Percentiles rank a stretch among this genome's conserved stretches.
Evolutionary conservation across 2,329 filamentous ascomycete genomes (phyloP).

Genomic region (Tolypocladium nubicola): DNA sequence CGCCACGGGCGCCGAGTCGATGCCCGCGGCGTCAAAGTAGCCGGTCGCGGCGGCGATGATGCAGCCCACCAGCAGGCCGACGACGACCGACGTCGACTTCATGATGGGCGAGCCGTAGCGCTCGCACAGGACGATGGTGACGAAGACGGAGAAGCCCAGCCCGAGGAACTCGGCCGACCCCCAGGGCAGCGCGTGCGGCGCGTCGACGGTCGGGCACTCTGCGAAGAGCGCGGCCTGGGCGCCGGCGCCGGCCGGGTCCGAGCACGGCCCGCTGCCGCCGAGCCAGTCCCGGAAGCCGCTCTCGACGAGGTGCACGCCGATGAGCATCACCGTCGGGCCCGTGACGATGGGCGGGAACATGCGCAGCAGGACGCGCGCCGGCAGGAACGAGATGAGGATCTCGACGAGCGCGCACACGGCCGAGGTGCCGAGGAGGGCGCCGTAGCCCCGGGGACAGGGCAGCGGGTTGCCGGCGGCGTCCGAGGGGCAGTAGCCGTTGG

Average conservation of each 20-base stretch:
- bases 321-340: slow-evolving; percentile 58
- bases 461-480: slow-evolving; percentile 53
- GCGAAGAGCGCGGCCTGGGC: slow-evolving; percentile 34
- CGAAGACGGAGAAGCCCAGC: slow-evolving; percentile 69
- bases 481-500: slow-evolving; percentile 54
- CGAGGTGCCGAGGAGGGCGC: slow-evolving; percentile 58
- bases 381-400: slow-evolving; percentile 64
- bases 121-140: slow-evolving; percentile 71
- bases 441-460: slow-evolving; percentile 68
- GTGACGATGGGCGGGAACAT: slow-evolving; percentile 75
- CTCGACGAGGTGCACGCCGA: slow-evolving; percentile 62
- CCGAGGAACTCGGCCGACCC: slow-evolving; percentile 68
- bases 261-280: slow-evolving; percentile 56
- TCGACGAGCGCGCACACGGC: slow-evolving; percentile 58
- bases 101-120: slow-evolving; percentile 75
- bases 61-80: slow-evolving; percentile 65
- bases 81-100: slow-evolving; percentile 68
- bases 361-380: slow-evolving; percentile 55
- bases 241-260: slow-evolving; percentile 33
- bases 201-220: slow-evolving; percentile 55
- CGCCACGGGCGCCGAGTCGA: slow-evolving; percentile 58
- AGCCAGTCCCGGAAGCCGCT: slow-evolving; percentile 71
- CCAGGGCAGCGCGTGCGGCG: slow-evolving; percentile 66
- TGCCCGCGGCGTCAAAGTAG: slow-evolving; percentile 66
- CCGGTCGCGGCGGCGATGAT: slow-evolving; percentile 69